Evolutionary conservation across 2,329 filamentous ascomycete genomes (phyloP).

Genomic region (Tricladium varicosporioides): DNA sequence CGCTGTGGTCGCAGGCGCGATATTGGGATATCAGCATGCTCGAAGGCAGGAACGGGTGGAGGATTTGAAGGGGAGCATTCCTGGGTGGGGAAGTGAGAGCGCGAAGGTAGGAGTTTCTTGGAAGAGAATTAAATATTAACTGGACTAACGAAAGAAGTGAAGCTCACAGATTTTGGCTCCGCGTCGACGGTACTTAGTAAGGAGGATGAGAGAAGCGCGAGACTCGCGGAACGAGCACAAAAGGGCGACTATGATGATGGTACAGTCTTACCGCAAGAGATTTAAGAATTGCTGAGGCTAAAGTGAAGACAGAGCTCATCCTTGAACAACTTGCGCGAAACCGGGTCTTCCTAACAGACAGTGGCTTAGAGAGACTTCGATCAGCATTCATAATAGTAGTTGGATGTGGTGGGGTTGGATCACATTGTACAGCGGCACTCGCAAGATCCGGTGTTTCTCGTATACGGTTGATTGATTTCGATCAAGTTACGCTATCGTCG

Average conservation of each 20-base stretch:
- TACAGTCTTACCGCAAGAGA: too few relatives aligned
- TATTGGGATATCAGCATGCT: constrained; percentile 62
- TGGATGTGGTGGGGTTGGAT: constrained; percentile 91
- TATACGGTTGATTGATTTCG: constrained; percentile 90
- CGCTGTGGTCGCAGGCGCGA: constrained; percentile 55
- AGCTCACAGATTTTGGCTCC: constrained; percentile 50
- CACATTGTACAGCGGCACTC: constrained; percentile 82
- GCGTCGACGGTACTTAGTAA: constrained; percentile 44
- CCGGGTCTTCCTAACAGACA: constrained; percentile 81
- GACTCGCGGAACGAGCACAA: constrained; percentile 58
- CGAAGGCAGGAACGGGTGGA: constrained; percentile 52
- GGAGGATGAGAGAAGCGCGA: constrained; percentile 59
- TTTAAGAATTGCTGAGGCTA: too few relatives aligned
- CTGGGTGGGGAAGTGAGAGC: constrained; percentile 25
- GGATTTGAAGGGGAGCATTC: constrained; percentile 60
- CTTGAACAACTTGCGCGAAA: constrained; percentile 93
- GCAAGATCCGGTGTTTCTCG: constrained; percentile 86
- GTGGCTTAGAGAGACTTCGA: constrained; percentile 76
- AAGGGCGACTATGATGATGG: constrained; percentile 62
- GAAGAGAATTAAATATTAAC: neutral
- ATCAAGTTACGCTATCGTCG: constrained; percentile 93
- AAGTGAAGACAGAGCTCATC: constrained; percentile 68
- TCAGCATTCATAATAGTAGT: constrained; percentile 84
- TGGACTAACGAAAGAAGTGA: constrained; percentile 39
- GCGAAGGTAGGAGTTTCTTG: neutral